Evolutionary conservation across 1,284 basidiomycete genomes (phyloP), one percentile per base, ranked within the genome.

Genomic region (Phlebopus sp.): DNA sequence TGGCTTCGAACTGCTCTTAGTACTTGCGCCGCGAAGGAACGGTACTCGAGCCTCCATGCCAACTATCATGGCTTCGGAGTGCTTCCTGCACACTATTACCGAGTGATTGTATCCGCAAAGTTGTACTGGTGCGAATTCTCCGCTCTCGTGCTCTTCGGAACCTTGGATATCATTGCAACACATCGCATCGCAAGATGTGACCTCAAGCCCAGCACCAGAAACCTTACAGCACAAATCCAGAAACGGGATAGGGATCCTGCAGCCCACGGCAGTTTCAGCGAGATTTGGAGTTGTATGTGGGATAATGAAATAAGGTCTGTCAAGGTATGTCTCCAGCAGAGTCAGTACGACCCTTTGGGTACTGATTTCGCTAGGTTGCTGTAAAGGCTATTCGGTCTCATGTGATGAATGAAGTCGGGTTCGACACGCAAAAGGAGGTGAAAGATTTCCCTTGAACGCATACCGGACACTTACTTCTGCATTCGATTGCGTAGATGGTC

Each of bases 331-430:
- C 32, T 7, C 21, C 13, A 19, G 29, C 8, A 9, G 31, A 30
- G 9, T 18, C 4, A 2, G 9, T 14, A 7, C 17, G 17, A 30
- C 29, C 9, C 18, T 6, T 4, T 18, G 27, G n/a, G 11, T 9
- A 18, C 40, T 9, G 5, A 45, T 31, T 13, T 44, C 8, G 21
- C 23, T 25, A 72, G 68, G 72, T 76, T 37, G 73, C 70, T 11
- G 66, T 77, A 31, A 76, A 77, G 51, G 72, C 70, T 4, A 55
- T 76, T 6, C 64, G 76, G 38, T 63, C 66, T 7, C 58, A 59
- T 3, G 58, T 62, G 4, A 59, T 37, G 5, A 55, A 59, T 23
- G 58, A 65, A 35, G 59, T 29, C 58, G 69, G 51, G 55, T 58
- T 43, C n/a, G 64, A 59, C 35, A 60, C 71, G 55, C 63, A 69